Evolutionary conservation across 352 stramenopile genomes (phyloP).

Genomic region (Pythium sukuiense): DNA sequence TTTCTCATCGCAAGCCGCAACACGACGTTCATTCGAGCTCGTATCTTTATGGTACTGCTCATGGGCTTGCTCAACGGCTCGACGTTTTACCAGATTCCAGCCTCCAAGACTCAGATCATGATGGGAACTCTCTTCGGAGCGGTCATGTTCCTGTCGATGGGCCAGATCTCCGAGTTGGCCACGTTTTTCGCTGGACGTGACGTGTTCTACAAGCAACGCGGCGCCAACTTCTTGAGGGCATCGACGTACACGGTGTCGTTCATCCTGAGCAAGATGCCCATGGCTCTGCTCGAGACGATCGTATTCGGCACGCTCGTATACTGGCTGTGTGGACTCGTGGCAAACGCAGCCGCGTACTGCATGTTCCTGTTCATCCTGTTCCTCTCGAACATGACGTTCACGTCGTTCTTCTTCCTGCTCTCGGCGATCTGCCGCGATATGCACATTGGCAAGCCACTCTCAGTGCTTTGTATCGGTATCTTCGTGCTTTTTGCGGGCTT

Average conservation of each 20-base stretch:
- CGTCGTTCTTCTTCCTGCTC: slow-evolving; percentile 36
- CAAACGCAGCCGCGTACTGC: slow-evolving; percentile 35
- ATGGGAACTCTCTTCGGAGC: slow-evolving; percentile 73
- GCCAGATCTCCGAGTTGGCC: slow-evolving; percentile 66
- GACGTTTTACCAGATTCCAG: slow-evolving; percentile 49
- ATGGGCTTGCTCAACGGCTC: slow-evolving; percentile 50
- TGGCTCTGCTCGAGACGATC: slow-evolving; percentile 48
- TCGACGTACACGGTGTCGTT: slow-evolving; percentile 55
- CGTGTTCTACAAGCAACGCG: slow-evolving; percentile 82
- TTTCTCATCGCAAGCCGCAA: slow-evolving; percentile 67
- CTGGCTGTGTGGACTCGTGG: slow-evolving; percentile 64
- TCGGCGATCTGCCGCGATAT: slow-evolving; percentile 20
- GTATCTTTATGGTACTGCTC: slow-evolving; percentile 39
- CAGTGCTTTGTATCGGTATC: slow-evolving; percentile 25
- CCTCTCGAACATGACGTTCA: slow-evolving; percentile 35
- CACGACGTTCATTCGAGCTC: slow-evolving; percentile 33
- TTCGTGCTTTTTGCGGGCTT: slow-evolving; percentile 41
- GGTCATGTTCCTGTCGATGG: slow-evolving; percentile 80
- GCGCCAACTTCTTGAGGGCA: slow-evolving; percentile 70
- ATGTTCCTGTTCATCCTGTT: slow-evolving; percentile 62
- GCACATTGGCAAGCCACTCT: slow-evolving; percentile 25
- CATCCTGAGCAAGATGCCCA: slow-evolving; percentile 45
- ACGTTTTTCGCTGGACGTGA: slow-evolving; percentile 58
- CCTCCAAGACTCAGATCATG: slow-evolving; percentile 36
- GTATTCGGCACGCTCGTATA: slow-evolving; percentile 73